These are phyloP conservation scores for Lasiosphaeria ovina DNA, from an alignment of 495 filamentous ascomycete genomes.

Conservation along the genomic window DNA sequence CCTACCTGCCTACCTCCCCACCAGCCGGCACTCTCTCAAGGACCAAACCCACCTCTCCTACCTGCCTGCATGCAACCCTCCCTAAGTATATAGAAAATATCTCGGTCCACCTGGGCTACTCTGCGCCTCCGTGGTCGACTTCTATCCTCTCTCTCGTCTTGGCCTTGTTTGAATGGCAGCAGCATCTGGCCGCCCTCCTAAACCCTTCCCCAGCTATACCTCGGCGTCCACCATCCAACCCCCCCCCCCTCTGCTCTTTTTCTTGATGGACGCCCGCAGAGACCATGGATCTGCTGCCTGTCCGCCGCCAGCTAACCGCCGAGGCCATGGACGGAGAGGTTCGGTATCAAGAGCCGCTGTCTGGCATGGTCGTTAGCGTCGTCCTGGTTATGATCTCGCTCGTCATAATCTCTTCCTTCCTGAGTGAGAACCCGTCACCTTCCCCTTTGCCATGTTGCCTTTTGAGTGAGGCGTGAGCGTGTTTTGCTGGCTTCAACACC, in stretches of 20 bases:
- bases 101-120: background rate
- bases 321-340: slow-evolving; percentile 2
- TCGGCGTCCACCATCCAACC: background rate
- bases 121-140: background rate
- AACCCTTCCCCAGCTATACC: background rate
- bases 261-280: slow-evolving; percentile 8
- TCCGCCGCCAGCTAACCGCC: slow-evolving; percentile 5
- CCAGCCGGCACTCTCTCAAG: background rate
- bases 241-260: background rate
- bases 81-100: background rate
- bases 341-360: slow-evolving; percentile 27
- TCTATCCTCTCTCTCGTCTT: background rate
- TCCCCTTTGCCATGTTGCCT: background rate
- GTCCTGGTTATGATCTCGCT: slow-evolving; percentile 42
- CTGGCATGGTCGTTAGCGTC: slow-evolving; percentile 41
- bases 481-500: no score
- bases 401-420: slow-evolving; percentile 43
- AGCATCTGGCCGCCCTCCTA: no score
- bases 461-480: background rate
- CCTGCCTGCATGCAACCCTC: background rate
- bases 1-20: background rate
- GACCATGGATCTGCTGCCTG: slow-evolving; percentile 13
- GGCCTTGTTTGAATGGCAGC: no score
- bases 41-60: background rate
- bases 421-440: slow-evolving; percentile 35